Evolutionary conservation across 2,329 filamentous ascomycete species (phyloP).

Genomic region (Stemphylium vesicarium): DNA sequence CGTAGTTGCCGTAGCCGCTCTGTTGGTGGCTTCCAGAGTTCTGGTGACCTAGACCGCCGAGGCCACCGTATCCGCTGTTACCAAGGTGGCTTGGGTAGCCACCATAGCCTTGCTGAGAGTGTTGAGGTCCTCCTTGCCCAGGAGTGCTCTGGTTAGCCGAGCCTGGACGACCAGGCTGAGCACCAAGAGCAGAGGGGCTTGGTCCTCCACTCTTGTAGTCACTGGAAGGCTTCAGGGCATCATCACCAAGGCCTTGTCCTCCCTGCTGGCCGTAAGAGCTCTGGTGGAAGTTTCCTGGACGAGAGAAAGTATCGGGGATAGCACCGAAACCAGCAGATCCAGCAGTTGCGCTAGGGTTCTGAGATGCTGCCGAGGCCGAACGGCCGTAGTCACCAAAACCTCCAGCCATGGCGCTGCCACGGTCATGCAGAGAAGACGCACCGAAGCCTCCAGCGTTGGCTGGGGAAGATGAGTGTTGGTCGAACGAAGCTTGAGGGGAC

Average conservation of each 20-base stretch:
- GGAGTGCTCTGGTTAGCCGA: constrained; percentile 66
- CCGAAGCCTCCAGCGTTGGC: constrained; percentile 64
- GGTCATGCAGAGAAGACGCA: constrained; percentile 54
- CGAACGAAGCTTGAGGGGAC: constrained; percentile 63
- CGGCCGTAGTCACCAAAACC: constrained; percentile 67
- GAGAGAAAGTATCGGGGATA: constrained; percentile 66
- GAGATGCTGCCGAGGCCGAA: constrained; percentile 63
- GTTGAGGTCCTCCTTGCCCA: constrained; percentile 60
- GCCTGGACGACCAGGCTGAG: constrained; percentile 66
- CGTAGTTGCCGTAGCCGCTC: constrained; percentile 52
- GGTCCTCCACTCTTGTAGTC: constrained; percentile 63
- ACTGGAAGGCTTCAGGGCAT: constrained; percentile 63
- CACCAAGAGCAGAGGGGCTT: constrained; percentile 63
- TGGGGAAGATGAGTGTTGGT: constrained; percentile 68
- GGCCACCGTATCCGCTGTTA: constrained; percentile 59
- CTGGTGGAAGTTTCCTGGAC: constrained; percentile 62
- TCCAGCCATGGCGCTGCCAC: constrained; percentile 54
- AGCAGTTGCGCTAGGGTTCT: constrained; percentile 58
- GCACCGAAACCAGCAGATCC: constrained; percentile 58
- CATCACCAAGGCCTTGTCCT: constrained; percentile 57
- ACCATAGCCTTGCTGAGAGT: constrained; percentile 64
- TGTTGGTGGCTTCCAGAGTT: constrained; percentile 53
- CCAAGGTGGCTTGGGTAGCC: constrained; percentile 60
- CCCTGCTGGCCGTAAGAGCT: constrained; percentile 55
- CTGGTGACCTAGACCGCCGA: constrained; percentile 60